Percentiles rank a stretch among this genome's conserved stretches.
phyloP scores from a whole-genome alignment of 2,329 filamentous ascomycete genomes.

The Endothia cerciana region DNA sequence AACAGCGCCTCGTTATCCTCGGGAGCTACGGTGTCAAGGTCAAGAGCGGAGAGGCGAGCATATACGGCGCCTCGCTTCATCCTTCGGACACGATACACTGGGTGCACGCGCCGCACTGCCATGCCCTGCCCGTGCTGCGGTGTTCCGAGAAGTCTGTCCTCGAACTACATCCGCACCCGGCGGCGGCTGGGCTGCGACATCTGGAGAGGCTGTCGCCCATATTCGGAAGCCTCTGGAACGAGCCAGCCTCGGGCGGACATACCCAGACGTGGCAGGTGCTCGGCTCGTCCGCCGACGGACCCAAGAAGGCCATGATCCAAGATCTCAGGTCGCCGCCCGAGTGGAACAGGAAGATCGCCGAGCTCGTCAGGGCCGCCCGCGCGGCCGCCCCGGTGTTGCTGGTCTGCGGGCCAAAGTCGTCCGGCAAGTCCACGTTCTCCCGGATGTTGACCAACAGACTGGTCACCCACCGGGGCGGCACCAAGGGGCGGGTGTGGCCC shows the following conservation, averaged over 20 bases:
- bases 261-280: constrained; percentile 36
- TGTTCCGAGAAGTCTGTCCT: constrained; percentile 54
- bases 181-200: constrained; percentile 51
- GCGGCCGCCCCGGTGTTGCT: constrained; percentile 51
- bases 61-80: constrained; percentile 67
- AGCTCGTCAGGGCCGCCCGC: constrained; percentile 44
- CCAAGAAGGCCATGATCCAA: constrained; percentile 54
- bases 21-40: constrained; percentile 72
- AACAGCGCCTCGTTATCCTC: constrained; percentile 62
- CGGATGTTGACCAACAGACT: constrained; percentile 69
- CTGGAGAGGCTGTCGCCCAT: constrained; percentile 67
- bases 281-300: constrained; percentile 55
- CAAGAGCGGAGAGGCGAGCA: constrained; percentile 61
- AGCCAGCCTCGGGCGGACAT: constrained; percentile 33
- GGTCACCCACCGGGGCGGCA: constrained; percentile 50
- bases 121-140: constrained; percentile 70
- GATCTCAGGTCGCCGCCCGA: constrained; percentile 60
- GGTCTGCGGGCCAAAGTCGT: constrained; percentile 71
- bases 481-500: constrained; percentile 35
- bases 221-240: constrained; percentile 70
- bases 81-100: constrained; percentile 52
- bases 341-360: constrained; percentile 64
- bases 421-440: constrained; percentile 77
- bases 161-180: constrained; percentile 60
- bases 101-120: constrained; percentile 69